Evolutionary conservation across 129 eudicot genomes (phyloP), one percentile per base, ranked within the genome.

Genomic region (Helichrysum umbraculigerum): DNA sequence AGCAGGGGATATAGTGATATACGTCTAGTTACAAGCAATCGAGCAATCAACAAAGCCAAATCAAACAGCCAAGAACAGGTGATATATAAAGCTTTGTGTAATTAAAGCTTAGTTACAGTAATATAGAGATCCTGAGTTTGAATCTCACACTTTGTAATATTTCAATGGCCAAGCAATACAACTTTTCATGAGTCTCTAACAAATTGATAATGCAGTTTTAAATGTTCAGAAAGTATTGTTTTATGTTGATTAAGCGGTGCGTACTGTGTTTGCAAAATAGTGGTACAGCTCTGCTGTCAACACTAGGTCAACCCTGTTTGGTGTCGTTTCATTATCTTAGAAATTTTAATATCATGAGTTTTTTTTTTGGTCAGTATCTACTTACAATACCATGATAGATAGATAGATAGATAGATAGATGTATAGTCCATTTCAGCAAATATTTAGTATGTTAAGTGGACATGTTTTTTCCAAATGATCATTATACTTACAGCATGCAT

Each of bases 251-350:
- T 58, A 0, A 7, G 30, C 20, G 63, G 30, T 8, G 63, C 0
- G 63, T 6, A 58, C 4, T 4, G 5, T 11, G 28, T 58, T 58
- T 58, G 64, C 30, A 21, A 58, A 9, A 2, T 58, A 58, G 64
- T 58, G 64, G 64, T 58, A 20, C 29, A 20, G 64, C 22, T 58
- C 21, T 58, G 30, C 64, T 58, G 64, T 58, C 64, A 58, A 58
- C 47, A 41, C 14, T 9, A 41, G 47, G 47, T 41, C 47, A 41
- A 41, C 14, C 47, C 47, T 41, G 47, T 41, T 39, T 0, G 12
- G 47, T 7, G 29, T 20, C 8, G 1, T 20, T 58, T 58, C 30
- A 25, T n/a, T 20, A 58, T 20, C 64, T 58, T 20, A 20, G 28
- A 4, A 21, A 58, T 20, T 56, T 58, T 58, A 58, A n/a, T 58